These are phyloP conservation scores for Kwoniella botswanensis DNA, from an alignment of 768 basidiomycete genomes.

Conservation along the genomic window DNA sequence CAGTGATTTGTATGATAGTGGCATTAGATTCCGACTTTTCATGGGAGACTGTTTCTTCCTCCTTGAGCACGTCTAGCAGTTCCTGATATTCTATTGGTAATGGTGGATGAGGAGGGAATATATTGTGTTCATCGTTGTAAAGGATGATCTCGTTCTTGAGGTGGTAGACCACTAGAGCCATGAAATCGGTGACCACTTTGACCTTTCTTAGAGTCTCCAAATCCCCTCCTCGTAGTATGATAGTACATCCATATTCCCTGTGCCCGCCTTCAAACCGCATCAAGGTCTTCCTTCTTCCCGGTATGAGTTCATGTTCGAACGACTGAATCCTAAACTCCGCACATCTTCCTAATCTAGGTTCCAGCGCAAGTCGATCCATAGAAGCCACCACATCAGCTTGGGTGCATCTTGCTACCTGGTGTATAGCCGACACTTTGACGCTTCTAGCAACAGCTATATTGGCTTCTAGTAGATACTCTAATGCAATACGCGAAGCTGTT, in stretches of 20 bases:
- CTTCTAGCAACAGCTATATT: slow-evolving; percentile 88
- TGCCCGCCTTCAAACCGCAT: slow-evolving; percentile 98
- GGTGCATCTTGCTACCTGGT: slow-evolving; percentile 88
- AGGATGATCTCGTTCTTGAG: slow-evolving; percentile 78
- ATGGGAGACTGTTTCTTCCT: slow-evolving; percentile 59
- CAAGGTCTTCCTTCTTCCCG: slow-evolving; percentile 91
- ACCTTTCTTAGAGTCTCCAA: slow-evolving; percentile 77
- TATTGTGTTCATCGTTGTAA: slow-evolving; percentile 59
- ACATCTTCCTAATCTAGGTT: slow-evolving; percentile 89
- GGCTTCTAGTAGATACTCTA: slow-evolving; percentile 81
- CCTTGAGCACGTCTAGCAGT: slow-evolving; percentile 31
- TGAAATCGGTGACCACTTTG: slow-evolving; percentile 90
- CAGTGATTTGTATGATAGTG: slow-evolving; percentile 1
- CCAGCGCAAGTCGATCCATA: slow-evolving; percentile 88
- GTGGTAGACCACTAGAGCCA: slow-evolving; percentile 90
- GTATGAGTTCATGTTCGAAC: slow-evolving; percentile 90
- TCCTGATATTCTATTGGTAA: slow-evolving; percentile 37
- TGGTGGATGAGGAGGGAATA: slow-evolving; percentile 47
- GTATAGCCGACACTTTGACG: slow-evolving; percentile 85
- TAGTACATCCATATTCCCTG: slow-evolving; percentile 90
- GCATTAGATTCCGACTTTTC: slow-evolving; percentile 55
- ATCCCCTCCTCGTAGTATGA: slow-evolving; percentile 86
- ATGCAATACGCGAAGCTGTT: slow-evolving; percentile 84
- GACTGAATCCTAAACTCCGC: slow-evolving; percentile 84
- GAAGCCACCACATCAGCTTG: slow-evolving; percentile 94